These are phyloP conservation scores for Aciculoconidium aculeatum DNA, from an alignment of 805 yeast genomes.

Conservation along the genomic window DNA sequence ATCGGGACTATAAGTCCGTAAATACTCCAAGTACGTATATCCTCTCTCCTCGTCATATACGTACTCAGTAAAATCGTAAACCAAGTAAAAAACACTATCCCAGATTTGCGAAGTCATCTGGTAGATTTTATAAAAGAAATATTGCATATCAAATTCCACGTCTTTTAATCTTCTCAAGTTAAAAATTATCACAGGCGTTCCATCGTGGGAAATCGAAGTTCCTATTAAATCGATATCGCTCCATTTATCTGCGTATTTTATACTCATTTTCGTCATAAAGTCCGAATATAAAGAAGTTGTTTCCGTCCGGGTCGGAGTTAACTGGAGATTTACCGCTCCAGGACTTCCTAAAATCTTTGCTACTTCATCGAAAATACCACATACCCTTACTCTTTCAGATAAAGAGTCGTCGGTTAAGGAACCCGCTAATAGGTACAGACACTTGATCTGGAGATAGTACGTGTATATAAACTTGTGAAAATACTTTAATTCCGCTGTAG, in stretches of 20 bases:
- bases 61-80: conserved; percentile 67
- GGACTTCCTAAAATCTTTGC: conserved; percentile 56
- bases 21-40: conserved; percentile 25
- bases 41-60: conserved; percentile 22
- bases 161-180: conserved; percentile 33
- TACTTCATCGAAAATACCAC: conserved; percentile 41
- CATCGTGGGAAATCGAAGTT: conserved; percentile 66
- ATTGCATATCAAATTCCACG: conserved; percentile 39
- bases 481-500: conserved; percentile 33
- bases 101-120: conserved; percentile 67
- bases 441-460: conserved; percentile 27
- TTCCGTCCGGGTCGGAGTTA: conserved; percentile 43
- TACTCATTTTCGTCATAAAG: conserved; percentile 64
- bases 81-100: conserved; percentile 57
- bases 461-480: conserved; percentile 36
- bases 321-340: conserved; percentile 47
- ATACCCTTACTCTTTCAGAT: conserved; percentile 17
- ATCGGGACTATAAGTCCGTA: conserved; percentile 46
- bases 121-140: conserved; percentile 52
- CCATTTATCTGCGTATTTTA: conserved; percentile 44
- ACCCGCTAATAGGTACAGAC: conserved; percentile 20
- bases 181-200: conserved; percentile 60
- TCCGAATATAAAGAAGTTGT: conserved; percentile 53
- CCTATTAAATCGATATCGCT: conserved; percentile 45
- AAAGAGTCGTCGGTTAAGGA: conserved; percentile 14